Conservation (phyloP, 1,284 basidiomycete species). For the Microbotryomycetes sp. region DNA sequence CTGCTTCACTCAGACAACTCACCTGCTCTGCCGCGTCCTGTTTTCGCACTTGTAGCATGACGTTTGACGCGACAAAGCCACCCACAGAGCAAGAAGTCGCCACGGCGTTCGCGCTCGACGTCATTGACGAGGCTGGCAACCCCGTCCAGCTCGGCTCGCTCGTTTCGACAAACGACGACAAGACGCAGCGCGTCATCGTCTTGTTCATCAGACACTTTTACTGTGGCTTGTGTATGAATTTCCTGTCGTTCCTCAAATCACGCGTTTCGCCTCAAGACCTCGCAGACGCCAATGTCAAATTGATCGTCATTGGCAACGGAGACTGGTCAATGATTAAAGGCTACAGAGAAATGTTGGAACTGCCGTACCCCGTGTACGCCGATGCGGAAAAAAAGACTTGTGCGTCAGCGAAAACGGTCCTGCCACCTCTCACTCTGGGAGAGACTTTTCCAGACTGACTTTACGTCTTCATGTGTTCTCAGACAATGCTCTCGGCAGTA, state of each 20-base stretch:
- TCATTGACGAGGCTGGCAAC: slow-evolving; percentile 19
- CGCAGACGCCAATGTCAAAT: slow-evolving; percentile 37
- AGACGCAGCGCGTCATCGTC: slow-evolving; percentile 49
- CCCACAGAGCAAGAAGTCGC: slow-evolving; percentile 20
- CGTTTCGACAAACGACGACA: background rate
- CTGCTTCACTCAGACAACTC: no score
- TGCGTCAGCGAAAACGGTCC: background rate
- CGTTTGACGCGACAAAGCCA: slow-evolving; percentile 7
- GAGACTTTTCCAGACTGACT: background rate
- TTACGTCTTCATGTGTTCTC: background rate
- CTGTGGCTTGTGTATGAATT: slow-evolving; percentile 44
- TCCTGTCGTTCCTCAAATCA: slow-evolving; percentile 49
- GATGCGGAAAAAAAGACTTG: slow-evolving; percentile 49
- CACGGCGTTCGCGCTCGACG: slow-evolving; percentile 9
- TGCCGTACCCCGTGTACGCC: slow-evolving; percentile 47
- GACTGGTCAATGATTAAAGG: slow-evolving; percentile 50
- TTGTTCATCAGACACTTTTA: slow-evolving; percentile 52
- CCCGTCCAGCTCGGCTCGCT: slow-evolving; percentile 17
- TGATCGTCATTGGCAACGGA: slow-evolving; percentile 58
- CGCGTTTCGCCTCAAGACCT: slow-evolving; percentile 47
- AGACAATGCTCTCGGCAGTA: background rate
- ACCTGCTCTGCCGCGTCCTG: no score
- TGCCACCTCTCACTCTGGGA: background rate
- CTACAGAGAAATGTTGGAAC: slow-evolving; percentile 44
- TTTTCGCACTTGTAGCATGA: no score